A percentile compares a stretch with the other conserved stretches of the same genome.
Conservation (phyloP, 2,329 filamentous ascomycete genomes). For the Oidium heveae region DNA sequence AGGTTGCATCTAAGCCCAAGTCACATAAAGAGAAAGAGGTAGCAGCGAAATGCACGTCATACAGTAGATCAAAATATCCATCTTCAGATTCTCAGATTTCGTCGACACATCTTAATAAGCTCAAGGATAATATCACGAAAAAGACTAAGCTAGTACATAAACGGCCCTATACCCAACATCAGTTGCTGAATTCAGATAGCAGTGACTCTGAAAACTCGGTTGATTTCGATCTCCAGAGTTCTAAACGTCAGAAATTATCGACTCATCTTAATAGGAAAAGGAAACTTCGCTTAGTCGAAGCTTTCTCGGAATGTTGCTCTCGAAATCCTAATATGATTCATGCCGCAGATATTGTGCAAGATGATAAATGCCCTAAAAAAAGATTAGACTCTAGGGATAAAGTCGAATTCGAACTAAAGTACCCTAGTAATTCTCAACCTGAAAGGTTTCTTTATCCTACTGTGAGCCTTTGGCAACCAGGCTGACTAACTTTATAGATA, state of each 20-base stretch:
- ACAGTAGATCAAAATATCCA: not conserved
- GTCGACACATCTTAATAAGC: constrained; percentile 1
- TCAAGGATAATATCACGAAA: constrained; percentile 2
- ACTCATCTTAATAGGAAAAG: constrained; percentile 8
- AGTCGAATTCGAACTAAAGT: constrained; percentile 40
- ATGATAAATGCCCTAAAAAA: constrained; percentile 22
- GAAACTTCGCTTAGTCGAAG: constrained; percentile 8
- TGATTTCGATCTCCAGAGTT: constrained; percentile 1
- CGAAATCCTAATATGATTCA: constrained; percentile 23
- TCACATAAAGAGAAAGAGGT: not conserved
- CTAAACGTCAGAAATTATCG: constrained; percentile 7
- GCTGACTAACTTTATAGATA: constrained; percentile 22
- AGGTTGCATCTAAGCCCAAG: constrained; percentile 1
- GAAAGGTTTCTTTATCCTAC: constrained; percentile 28
- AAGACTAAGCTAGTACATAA: constrained; percentile 6
- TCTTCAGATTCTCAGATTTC: constrained; percentile 2
- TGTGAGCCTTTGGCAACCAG: not conserved
- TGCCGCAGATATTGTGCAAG: constrained; percentile 28
- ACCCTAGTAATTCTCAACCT: constrained; percentile 46
- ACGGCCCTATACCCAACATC: constrained; percentile 5
- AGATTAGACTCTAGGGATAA: constrained; percentile 16
- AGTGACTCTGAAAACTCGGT: constrained; percentile 2
- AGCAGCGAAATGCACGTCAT: not conserved
- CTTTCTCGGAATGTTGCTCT: constrained; percentile 8
- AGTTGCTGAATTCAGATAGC: constrained; percentile 4